A percentile compares a stretch with the other conserved stretches of the same genome.
Evolutionary conservation across 352 stramenopile genomes (phyloP).

Genomic region (Phytophthora boehmeriae): DNA sequence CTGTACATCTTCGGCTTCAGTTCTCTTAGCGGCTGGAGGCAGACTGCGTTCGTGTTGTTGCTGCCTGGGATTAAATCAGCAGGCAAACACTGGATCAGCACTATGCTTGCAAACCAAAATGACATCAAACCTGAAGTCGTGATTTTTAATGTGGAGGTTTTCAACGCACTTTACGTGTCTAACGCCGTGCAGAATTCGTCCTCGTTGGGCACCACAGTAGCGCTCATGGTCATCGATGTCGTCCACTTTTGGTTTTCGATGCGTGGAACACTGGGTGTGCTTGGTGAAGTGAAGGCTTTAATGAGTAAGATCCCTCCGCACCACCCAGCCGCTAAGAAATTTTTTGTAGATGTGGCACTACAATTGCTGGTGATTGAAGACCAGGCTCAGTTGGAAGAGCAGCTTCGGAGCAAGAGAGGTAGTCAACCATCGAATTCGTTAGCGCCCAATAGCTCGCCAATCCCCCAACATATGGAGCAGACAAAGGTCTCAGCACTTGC

Average conservation of each 20-base stretch:
- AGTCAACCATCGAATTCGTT: neutral
- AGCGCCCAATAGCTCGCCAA: neutral
- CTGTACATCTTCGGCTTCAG: slow-evolving; percentile 28
- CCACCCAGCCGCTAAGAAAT: neutral
- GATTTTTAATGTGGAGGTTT: slow-evolving; percentile 54
- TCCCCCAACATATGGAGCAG: neutral
- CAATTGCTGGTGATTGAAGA: slow-evolving; percentile 15
- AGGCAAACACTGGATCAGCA: slow-evolving; percentile 28
- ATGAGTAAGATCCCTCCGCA: slow-evolving; percentile 5
- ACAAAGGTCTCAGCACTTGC: neutral
- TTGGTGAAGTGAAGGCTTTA: neutral
- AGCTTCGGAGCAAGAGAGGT: neutral
- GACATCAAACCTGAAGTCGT: slow-evolving; percentile 45
- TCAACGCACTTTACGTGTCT: slow-evolving; percentile 47
- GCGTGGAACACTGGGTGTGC: slow-evolving; percentile 8
- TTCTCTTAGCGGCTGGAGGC: slow-evolving; percentile 4
- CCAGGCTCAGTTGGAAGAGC: neutral
- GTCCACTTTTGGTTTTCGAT: slow-evolving; percentile 31
- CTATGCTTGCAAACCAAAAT: slow-evolving; percentile 19
- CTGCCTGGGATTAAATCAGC: slow-evolving; percentile 11
- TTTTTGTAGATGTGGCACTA: slow-evolving; percentile 12
- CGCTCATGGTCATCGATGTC: slow-evolving; percentile 23
- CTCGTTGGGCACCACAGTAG: slow-evolving; percentile 14
- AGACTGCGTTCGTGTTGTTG: slow-evolving; percentile 8
- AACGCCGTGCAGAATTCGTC: slow-evolving; percentile 18